Evolutionary conservation across 129 eudicot genomes (phyloP).

Genomic region (Oenanthe sinensis): DNA sequence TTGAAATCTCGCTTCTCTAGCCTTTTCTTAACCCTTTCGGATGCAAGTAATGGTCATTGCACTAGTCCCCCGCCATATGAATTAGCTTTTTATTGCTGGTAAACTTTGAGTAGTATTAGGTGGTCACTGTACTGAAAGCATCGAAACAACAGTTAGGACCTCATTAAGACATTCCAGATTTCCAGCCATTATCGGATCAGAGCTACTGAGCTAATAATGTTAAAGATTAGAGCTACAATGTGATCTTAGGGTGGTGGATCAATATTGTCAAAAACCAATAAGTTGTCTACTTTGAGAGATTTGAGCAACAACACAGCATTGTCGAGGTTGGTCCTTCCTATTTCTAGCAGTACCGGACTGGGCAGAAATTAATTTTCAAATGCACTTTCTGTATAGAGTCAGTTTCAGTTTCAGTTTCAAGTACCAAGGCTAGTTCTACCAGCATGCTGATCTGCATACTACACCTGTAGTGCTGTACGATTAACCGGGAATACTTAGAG

Average conservation of each 20-base stretch:
- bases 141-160: slow-evolving; percentile 31
- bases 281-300: slow-evolving; percentile 49
- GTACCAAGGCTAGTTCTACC: slow-evolving; percentile 64
- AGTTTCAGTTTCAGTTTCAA: slow-evolving; percentile 18
- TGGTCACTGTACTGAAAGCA: slow-evolving; percentile 61
- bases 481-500: slow-evolving; percentile 53
- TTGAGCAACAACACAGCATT: slow-evolving; percentile 51
- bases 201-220: too few species aligned
- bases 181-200: too few species aligned
- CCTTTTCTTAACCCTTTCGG: slow-evolving; percentile 47
- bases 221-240: background rate
- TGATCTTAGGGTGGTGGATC: slow-evolving; percentile 67
- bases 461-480: slow-evolving; percentile 28
- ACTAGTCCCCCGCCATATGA: slow-evolving; percentile 53
- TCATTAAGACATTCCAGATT: slow-evolving; percentile 33
- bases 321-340: slow-evolving; percentile 60
- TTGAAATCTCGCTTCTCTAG: slow-evolving; percentile 51
- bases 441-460: slow-evolving; percentile 50
- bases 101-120: slow-evolving; percentile 33
- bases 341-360: slow-evolving; percentile 45
- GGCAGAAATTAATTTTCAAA: slow-evolving; percentile 53
- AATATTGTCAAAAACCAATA: slow-evolving; percentile 38
- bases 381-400: slow-evolving; percentile 58
- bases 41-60: slow-evolving; percentile 50
- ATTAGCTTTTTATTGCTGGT: slow-evolving; percentile 56